Conservation (phyloP, 148 eudicot genomes). For the Chenopodium quinoa region DNA sequence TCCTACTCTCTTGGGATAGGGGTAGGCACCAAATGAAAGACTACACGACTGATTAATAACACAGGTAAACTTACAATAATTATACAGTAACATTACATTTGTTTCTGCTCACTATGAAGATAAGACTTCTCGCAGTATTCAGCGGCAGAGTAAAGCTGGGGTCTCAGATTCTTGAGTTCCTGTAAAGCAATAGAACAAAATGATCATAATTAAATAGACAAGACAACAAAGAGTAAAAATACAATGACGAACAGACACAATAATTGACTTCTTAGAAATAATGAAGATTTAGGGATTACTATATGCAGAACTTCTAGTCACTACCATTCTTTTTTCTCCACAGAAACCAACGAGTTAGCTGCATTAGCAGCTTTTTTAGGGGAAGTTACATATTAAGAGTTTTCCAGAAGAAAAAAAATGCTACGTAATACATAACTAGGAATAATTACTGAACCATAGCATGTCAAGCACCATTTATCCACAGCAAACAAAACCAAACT, state of each 20-base stretch:
- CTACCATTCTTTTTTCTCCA: no score
- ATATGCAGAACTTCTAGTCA: no score
- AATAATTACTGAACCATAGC: neutral
- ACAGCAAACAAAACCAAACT: neutral
- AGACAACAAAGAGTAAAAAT: neutral
- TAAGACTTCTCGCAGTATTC: constrained; percentile 97
- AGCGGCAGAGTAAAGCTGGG: constrained; percentile 95
- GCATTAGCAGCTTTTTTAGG: neutral
- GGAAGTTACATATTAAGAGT: neutral
- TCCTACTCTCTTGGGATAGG: neutral
- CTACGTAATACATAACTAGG: no score
- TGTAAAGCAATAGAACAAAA: constrained; percentile 30
- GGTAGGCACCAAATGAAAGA: neutral
- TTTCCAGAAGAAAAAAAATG: neutral
- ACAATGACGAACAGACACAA: neutral
- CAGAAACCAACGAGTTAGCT: neutral
- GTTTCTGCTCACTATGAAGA: constrained; percentile 85
- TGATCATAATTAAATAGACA: constrained; percentile 9
- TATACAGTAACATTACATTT: constrained; percentile 53
- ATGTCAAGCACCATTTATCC: neutral
- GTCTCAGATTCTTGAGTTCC: constrained; percentile 94
- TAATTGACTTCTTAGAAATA: neutral
- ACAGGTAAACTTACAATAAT: neutral
- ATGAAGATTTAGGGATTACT: neutral
- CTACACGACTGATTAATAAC: neutral